Conservation (phyloP, 192 early-diverging fungal genomes). For the Coemansia sp. region DNA sequence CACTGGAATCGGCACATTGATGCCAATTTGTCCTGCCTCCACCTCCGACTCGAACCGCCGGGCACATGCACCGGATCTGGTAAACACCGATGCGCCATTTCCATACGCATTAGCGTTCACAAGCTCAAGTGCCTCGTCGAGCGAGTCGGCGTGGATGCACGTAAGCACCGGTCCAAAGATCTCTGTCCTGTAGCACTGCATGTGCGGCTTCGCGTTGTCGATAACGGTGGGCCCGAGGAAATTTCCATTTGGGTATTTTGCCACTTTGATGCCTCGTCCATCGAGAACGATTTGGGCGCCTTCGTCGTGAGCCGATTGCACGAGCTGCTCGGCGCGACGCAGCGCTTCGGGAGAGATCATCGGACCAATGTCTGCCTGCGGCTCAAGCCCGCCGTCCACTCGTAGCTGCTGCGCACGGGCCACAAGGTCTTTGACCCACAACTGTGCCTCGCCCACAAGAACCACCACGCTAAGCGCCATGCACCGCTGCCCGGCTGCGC, state of each 20-base stretch:
- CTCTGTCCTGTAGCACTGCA: conserved; percentile 92
- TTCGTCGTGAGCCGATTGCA: conserved; percentile 79
- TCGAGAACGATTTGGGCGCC: conserved; percentile 86
- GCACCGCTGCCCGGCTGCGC: conserved; percentile 96
- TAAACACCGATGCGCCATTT: conserved; percentile 85
- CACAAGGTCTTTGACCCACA: conserved; percentile 89
- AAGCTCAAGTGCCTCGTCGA: conserved; percentile 89
- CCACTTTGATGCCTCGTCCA: conserved; percentile 74
- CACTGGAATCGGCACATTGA: conserved; percentile 91
- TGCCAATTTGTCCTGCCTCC: conserved; percentile 90
- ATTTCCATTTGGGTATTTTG: conserved; percentile 86
- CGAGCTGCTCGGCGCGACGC: conserved; percentile 69
- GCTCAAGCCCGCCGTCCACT: conserved; percentile 80
- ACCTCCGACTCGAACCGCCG: conserved; percentile 85
- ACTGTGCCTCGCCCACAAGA: conserved; percentile 81
- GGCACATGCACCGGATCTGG: conserved; percentile 83
- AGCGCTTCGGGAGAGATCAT: conserved; percentile 81
- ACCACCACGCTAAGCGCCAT: conserved; percentile 94
- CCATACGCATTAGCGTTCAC: conserved; percentile 91
- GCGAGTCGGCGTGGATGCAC: conserved; percentile 74
- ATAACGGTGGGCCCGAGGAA: conserved; percentile 95
- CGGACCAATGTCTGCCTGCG: conserved; percentile 86
- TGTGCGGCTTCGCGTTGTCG: conserved; percentile 66
- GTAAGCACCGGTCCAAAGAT: conserved; percentile 95
- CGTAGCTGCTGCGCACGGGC: conserved; percentile 81